phyloP scores from a whole-genome alignment of 2,329 filamentous ascomycete species.

The Aspergillus viridinutans region DNA sequence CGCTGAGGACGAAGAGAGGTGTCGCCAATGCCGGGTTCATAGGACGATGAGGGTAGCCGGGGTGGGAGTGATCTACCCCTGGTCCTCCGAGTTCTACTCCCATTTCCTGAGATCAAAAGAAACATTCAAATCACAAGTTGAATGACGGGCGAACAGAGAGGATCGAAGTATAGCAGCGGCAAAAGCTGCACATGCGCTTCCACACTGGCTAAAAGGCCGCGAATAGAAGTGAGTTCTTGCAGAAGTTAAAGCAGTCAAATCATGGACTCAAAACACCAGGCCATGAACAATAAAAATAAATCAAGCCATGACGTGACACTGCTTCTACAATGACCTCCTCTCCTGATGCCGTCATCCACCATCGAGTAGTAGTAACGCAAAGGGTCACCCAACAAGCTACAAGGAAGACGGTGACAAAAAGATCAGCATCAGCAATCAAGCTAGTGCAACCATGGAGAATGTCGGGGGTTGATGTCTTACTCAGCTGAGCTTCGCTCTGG shows the following conservation, averaged over 20 bases:
- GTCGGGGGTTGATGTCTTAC: slow-evolving; percentile 8
- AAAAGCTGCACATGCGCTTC: slow-evolving; percentile 1
- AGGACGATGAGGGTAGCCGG: slow-evolving; percentile 18
- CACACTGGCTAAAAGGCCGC: not conserved
- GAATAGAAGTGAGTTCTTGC: not conserved
- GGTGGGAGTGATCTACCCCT: slow-evolving; percentile 18
- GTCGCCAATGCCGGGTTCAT: slow-evolving; percentile 32
- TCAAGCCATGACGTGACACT: not conserved
- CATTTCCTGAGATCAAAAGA: slow-evolving; percentile 15
- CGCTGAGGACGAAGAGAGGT: slow-evolving; percentile 27
- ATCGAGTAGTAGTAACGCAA: not conserved
- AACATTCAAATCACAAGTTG: not conserved
- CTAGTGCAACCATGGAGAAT: slow-evolving; percentile 14
- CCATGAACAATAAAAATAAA: not conserved
- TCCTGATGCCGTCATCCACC: slow-evolving; percentile 17
- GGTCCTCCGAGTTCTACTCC: slow-evolving; percentile 27
- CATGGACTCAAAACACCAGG: not conserved
- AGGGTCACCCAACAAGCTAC: not conserved
- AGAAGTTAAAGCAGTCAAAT: not conserved
- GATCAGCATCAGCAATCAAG: not conserved
- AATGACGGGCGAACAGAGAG: not conserved
- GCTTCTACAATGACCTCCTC: not conserved
- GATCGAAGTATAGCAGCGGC: not conserved
- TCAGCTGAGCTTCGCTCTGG: not conserved
- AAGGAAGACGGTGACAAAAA: not conserved